Percentiles rank a stretch among this genome's conserved stretches.
phyloP scores from a whole-genome alignment of 2,329 filamentous ascomycete genomes.

The Cryphonectria radicalis region DNA sequence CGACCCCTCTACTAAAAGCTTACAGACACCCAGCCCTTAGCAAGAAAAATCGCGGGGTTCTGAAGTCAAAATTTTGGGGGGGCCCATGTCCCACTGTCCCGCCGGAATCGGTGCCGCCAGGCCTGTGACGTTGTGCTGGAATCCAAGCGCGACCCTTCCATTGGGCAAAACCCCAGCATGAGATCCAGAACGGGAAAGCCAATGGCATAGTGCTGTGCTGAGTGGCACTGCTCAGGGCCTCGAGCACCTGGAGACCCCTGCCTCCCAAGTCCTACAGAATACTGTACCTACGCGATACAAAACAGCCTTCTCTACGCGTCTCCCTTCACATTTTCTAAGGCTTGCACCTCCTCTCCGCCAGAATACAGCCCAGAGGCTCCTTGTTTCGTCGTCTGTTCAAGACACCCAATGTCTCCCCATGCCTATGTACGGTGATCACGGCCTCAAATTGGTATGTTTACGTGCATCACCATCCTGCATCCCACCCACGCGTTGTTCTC shows the following conservation, averaged over 20 bases:
- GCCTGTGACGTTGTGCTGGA: slow-evolving; percentile 24
- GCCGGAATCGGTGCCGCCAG: slow-evolving; percentile 22
- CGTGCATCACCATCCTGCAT: slow-evolving; percentile 13
- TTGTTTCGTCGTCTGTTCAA: background rate
- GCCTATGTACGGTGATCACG: slow-evolving; percentile 84
- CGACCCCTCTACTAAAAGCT: slow-evolving; percentile 8
- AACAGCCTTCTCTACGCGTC: slow-evolving; percentile 6
- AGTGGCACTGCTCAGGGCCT: background rate
- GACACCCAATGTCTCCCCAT: slow-evolving; percentile 22
- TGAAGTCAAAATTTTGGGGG: slow-evolving; percentile 25
- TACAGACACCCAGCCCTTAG: background rate
- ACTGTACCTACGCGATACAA: slow-evolving; percentile 13
- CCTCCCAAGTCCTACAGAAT: background rate
- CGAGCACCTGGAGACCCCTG: background rate
- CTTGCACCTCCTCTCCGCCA: background rate
- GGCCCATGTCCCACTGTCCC: slow-evolving; percentile 3
- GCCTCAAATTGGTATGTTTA: slow-evolving; percentile 75
- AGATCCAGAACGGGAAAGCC: slow-evolving; percentile 15
- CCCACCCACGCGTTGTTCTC: background rate
- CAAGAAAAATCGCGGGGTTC: slow-evolving; percentile 24
- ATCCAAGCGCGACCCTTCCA: slow-evolving; percentile 8
- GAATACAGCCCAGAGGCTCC: background rate
- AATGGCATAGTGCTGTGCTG: background rate
- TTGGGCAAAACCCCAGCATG: slow-evolving; percentile 8
- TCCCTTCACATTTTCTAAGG: background rate